Base-by-base conservation (phyloP, 352 stramenopile genomes). In the Globisporangium echinulatum region DNA sequence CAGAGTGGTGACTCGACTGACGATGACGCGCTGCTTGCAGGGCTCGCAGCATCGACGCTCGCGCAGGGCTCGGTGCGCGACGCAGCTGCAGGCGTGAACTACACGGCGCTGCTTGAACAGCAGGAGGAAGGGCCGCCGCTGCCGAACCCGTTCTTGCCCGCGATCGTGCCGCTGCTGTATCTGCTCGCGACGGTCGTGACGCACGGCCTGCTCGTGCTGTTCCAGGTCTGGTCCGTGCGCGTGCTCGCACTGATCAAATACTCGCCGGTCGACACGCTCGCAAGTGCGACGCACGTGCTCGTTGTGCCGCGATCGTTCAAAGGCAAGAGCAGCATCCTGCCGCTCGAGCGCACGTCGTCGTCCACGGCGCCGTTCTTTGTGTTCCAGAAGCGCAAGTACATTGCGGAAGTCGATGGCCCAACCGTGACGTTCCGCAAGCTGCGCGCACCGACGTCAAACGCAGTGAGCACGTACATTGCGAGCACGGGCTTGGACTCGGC, bases 381-480 rank as follows among this genome's bases (percentile, higher is more conserved):
- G 50, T 96, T 96, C 61, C 86, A 96, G 63, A 96, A 94, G 71
- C 84, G 90, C 75, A 96, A 96, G 66, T 96, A 96, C 59, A 69
- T 92, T 5, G 82, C 81, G 1, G 75, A 88, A 49, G 54, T 69
- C 11, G 75, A 82, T 56, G 63, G 60, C 2, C 52, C 25, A 33
- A 33, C 43, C 44, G 69, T 94, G n/a, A 71, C 88, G 1, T 96
- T 96, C 61, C 69, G 69, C 17, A 94, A 96, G 67, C 64, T 96
- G 6, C 81, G 82, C 53, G 79, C 85, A 6, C 84, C 82, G 1
- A 87, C 75, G 2, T 85, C 64, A 9, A 72, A 90, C 54, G 39
- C 68, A 25, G 72, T 96, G 36, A 58, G 82, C 68, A 79, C 74
- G 39, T 96, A 96, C 63, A 54, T 88, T 25, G 67, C 74, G 4